These are phyloP conservation scores for Trametes hirsuta DNA, from an alignment of 1,284 basidiomycete species.

Conservation along the genomic window DNA sequence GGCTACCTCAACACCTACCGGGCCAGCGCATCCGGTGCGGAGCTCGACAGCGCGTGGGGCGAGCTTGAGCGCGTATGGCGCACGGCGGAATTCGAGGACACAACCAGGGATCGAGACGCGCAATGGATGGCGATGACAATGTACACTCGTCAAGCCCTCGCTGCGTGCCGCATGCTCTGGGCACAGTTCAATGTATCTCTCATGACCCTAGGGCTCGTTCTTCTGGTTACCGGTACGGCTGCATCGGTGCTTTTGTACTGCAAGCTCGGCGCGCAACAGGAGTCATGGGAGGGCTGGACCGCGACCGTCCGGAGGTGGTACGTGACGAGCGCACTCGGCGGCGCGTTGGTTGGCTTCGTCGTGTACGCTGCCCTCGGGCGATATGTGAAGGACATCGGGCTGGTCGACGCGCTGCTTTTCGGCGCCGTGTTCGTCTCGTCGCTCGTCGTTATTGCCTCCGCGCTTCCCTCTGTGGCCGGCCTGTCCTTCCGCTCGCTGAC, in stretches of 20 bases:
- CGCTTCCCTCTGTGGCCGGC: slow-evolving; percentile 36
- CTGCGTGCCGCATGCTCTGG: slow-evolving; percentile 86
- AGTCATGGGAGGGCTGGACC: slow-evolving; percentile 49
- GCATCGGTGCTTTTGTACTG: slow-evolving; percentile 54
- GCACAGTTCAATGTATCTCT: slow-evolving; percentile 87
- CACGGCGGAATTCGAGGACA: slow-evolving; percentile 28
- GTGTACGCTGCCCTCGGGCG: slow-evolving; percentile 37
- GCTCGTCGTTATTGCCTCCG: slow-evolving; percentile 41
- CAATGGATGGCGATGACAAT: slow-evolving; percentile 46
- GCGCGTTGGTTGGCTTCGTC: slow-evolving; percentile 46
- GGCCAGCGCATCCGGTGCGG: slow-evolving; percentile 65
- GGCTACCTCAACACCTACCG: slow-evolving; percentile 81
- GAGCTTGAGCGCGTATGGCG: slow-evolving; percentile 54
- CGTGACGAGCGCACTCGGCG: slow-evolving; percentile 43
- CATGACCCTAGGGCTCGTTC: slow-evolving; percentile 70
- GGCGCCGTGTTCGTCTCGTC: slow-evolving; percentile 43
- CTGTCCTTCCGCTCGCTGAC: slow-evolving; percentile 36
- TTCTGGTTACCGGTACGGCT: slow-evolving; percentile 51
- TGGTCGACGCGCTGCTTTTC: slow-evolving; percentile 51
- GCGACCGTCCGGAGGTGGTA: slow-evolving; percentile 31
- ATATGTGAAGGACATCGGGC: slow-evolving; percentile 46
- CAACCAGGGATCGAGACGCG: slow-evolving; percentile 29
- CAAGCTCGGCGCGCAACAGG: slow-evolving; percentile 40
- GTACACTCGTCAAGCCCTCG: slow-evolving; percentile 70
- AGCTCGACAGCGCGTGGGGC: slow-evolving; percentile 69